A percentile compares a stretch with the other conserved stretches of the same genome.
Conservation (phyloP, 768 basidiomycete genomes). For the Myochromella boudieri region DNA sequence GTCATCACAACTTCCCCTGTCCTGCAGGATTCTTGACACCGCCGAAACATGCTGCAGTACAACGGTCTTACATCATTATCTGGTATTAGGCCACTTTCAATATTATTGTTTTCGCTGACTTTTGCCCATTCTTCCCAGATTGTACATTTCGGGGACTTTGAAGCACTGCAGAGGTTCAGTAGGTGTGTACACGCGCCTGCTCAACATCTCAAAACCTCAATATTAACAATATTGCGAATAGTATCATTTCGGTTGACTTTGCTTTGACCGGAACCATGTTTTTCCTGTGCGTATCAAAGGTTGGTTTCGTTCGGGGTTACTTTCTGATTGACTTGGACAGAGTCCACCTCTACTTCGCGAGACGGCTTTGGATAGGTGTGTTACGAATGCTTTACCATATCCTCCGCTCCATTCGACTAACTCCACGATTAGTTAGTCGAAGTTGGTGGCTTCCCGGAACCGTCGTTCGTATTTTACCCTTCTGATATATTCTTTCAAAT, state of each 20-base stretch:
- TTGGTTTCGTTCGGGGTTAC: not conserved
- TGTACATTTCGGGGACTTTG: conserved; percentile 3
- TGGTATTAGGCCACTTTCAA: not conserved
- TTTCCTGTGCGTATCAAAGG: conserved; percentile 2
- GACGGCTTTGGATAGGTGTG: conserved; percentile 1
- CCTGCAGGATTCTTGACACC: conserved; percentile 10
- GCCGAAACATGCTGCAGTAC: conserved; percentile 15
- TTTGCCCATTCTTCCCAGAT: not conserved
- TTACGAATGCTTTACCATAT: not conserved
- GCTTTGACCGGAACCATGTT: not conserved
- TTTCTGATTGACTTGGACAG: not conserved
- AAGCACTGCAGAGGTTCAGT: not conserved
- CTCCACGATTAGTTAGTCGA: not conserved
- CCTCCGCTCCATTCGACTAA: not conserved
- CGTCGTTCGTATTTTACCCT: not conserved
- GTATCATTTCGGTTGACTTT: conserved; percentile 3
- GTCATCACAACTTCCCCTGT: not conserved
- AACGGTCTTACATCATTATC: conserved; percentile 13
- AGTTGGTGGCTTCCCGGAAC: conserved; percentile 6
- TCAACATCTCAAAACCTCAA: not conserved
- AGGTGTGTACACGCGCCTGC: not conserved
- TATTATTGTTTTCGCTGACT: not conserved
- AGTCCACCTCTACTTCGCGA: conserved; percentile 6
- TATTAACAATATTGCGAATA: not conserved
- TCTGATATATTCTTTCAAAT: not conserved